A percentile compares a stretch with the other conserved stretches of the same genome.
Conservation (phyloP, 805 yeast genomes). For the Kazachstania bromeliacearum region DNA sequence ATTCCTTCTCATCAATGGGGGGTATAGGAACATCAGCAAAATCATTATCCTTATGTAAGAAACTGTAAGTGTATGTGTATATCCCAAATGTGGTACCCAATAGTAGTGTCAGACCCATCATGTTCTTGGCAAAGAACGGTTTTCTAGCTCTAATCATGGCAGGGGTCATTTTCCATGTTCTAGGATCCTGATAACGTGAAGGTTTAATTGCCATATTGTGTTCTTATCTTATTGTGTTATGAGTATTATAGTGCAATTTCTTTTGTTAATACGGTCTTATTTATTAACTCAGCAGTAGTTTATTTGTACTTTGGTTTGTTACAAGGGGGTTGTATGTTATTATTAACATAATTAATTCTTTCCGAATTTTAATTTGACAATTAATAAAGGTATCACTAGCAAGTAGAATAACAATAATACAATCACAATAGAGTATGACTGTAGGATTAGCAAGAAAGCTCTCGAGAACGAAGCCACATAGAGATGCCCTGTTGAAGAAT, state of each 20-base stretch:
- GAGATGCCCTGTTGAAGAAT: slow-evolving; percentile 51
- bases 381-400: too few relatives aligned
- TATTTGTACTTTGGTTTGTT: not conserved
- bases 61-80: slow-evolving; percentile 53
- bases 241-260: not conserved
- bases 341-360: too few relatives aligned
- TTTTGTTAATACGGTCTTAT: not conserved
- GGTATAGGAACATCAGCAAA: slow-evolving; percentile 91
- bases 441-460: slow-evolving; percentile 25
- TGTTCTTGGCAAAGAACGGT: slow-evolving; percentile 76
- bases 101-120: slow-evolving; percentile 49
- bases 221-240: not conserved
- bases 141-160: slow-evolving; percentile 84
- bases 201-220: slow-evolving; percentile 24
- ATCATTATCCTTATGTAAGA: slow-evolving; percentile 60
- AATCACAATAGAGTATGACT: slow-evolving; percentile 26
- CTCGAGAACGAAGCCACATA: slow-evolving; percentile 39
- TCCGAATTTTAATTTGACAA: too few relatives aligned
- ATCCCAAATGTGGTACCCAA: slow-evolving; percentile 61
- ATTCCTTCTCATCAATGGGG: slow-evolving; percentile 72
- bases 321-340: too few relatives aligned
- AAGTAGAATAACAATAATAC: too few relatives aligned
- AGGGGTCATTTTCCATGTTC: slow-evolving; percentile 81
- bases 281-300: not conserved
- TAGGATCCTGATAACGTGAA: slow-evolving; percentile 49